Evolutionary conservation across 2,329 filamentous ascomycete species (phyloP), one percentile per base, ranked within the genome.

Genomic region (Chrysoporthe deuterocubensis): DNA sequence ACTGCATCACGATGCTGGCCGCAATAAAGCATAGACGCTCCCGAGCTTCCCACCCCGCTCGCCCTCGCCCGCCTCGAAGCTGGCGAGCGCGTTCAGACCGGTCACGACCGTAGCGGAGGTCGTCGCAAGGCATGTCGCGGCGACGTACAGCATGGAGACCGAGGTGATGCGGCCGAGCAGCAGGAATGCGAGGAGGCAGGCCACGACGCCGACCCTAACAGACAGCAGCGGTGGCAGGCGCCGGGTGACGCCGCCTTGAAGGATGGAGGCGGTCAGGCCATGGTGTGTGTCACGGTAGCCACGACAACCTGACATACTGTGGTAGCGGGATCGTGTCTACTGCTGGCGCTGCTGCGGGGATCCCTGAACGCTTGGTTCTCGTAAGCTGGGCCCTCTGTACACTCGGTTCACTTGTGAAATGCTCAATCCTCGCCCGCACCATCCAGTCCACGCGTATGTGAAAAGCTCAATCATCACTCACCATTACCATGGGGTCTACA

Each of bases 41-140:
- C 96, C 96, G 63, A 99, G 81, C 76, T 97, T 96, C 59, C 90
- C 90, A 3, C 96, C 96, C 52, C 95, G 85, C 80, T 98, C 94
- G 48, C 85, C 87, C 69, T 91, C 90, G 57, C 83, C 84, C 0
- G 94, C 94, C 78, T 98, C 94, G 71, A 98, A 94, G 75, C 93
- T 97, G 74, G 92, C 94, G 62, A 99, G 81, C 60, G 94, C 93
- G 75, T 98, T 98, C 71, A 99, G 80, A 0, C 95, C 93, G 0
- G 94, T 97, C 6, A 99, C 96, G 0, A 99, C 96, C 0, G 96
- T 97, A 16, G 94, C 95, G 57, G 92, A 97, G 0, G 96, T 98
- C 5, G 97, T 85, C 0, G 96, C 96, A n/a, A 99, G 82, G 67
- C 95, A 87, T 0, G 92, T 91, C 0, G 94, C 94, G 0, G 96